phyloP scores from a whole-genome alignment of 306 rosid genomes.

The Prunus campanulata region DNA sequence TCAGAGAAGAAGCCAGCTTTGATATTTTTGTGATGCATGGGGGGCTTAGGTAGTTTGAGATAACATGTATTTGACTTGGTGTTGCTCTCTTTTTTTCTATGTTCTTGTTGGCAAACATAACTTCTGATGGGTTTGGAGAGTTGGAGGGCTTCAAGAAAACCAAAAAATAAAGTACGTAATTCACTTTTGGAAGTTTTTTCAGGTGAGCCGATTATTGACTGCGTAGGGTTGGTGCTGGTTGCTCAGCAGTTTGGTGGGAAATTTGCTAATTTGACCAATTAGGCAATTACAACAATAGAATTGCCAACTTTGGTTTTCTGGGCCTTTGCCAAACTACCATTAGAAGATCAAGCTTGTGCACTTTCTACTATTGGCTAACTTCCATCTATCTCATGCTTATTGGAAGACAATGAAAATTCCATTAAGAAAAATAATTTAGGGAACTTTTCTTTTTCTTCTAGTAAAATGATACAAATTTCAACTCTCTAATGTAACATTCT shows the following conservation, averaged over 20 bases:
- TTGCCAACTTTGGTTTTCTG: neutral
- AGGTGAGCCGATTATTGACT: constrained; percentile 82
- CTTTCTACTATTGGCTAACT: too few relatives aligned
- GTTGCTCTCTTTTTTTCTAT: constrained; percentile 17
- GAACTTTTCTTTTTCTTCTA: too few relatives aligned
- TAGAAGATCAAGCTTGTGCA: too few relatives aligned
- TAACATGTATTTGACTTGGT: constrained; percentile 22
- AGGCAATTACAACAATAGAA: neutral
- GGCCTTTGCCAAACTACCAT: too few relatives aligned
- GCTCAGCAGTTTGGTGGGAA: constrained; percentile 46
- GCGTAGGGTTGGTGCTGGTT: constrained; percentile 55
- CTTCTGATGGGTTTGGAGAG: constrained; percentile 21
- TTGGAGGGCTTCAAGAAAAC: constrained; percentile 37
- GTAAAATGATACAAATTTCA: too few relatives aligned
- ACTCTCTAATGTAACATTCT: too few relatives aligned
- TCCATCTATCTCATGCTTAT: too few relatives aligned
- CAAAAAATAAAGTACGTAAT: neutral
- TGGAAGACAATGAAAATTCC: too few relatives aligned
- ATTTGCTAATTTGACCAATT: neutral
- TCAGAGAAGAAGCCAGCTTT: constrained; percentile 31
- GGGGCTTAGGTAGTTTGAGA: constrained; percentile 7
- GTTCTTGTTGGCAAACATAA: constrained; percentile 26
- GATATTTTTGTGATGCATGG: constrained; percentile 26
- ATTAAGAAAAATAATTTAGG: too few relatives aligned
- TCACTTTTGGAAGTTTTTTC: constrained; percentile 28